phyloP scores from a whole-genome alignment of 2,329 filamentous ascomycete species.

The Colletotrichum horii region DNA sequence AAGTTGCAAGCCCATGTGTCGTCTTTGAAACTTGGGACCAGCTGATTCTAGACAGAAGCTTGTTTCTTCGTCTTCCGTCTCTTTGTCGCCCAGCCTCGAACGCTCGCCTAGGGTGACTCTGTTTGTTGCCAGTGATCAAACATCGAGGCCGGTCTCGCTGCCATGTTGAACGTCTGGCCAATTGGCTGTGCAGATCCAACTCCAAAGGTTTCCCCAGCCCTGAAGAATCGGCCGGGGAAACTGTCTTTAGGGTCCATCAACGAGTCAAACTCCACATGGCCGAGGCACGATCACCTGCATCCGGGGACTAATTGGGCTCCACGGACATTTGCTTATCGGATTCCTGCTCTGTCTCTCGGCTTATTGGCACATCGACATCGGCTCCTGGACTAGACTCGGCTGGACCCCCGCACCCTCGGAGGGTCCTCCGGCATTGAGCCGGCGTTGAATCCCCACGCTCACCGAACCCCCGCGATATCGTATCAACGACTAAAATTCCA shows the following conservation, averaged over 20 bases:
- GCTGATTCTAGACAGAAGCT: constrained; percentile 7
- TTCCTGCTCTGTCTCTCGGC: not conserved
- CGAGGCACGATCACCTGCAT: not conserved
- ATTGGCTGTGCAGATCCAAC: not conserved
- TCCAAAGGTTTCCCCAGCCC: not conserved
- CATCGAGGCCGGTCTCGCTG: not conserved
- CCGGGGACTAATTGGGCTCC: not conserved
- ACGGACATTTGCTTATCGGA: not conserved
- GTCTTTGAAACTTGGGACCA: not conserved
- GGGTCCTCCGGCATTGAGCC: not conserved
- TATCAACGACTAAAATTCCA: not conserved
- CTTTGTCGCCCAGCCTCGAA: not conserved
- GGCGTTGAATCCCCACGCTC: not conserved
- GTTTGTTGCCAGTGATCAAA: not conserved
- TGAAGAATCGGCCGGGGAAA: not conserved
- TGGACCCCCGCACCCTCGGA: not conserved
- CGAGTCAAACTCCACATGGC: not conserved
- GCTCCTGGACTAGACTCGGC: not conserved
- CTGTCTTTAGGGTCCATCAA: not conserved
- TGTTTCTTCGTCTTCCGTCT: not conserved
- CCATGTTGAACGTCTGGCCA: not conserved
- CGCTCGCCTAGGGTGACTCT: not conserved
- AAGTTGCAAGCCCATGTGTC: not conserved
- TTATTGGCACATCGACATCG: not conserved
- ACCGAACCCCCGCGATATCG: not conserved